A percentile compares a stretch with the other conserved stretches of the same genome.
Conservation (phyloP, 2,329 filamentous ascomycete species). For the Claviceps sp. region DNA sequence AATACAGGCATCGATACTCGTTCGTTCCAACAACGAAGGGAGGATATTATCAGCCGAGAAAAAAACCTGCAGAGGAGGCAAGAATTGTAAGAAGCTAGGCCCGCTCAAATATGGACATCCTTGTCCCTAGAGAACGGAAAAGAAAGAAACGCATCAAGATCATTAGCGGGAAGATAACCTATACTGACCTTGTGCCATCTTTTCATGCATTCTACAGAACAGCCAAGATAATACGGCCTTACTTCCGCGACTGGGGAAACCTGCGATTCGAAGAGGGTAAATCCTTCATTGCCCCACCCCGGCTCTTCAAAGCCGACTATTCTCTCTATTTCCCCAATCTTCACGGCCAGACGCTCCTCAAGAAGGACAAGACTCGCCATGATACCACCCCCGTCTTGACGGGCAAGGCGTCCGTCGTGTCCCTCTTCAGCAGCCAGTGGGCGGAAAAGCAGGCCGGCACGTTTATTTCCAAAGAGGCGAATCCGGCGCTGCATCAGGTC, state of each 20-base stretch:
- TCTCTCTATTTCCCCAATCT: constrained; percentile 93
- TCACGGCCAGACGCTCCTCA: constrained; percentile 60
- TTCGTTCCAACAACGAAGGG: constrained; percentile 51
- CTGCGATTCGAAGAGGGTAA: constrained; percentile 76
- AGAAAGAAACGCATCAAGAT: neutral
- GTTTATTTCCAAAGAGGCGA: constrained; percentile 52
- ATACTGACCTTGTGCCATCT: too few relatives aligned
- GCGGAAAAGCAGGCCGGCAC: constrained; percentile 65
- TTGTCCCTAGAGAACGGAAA: neutral
- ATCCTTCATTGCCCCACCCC: constrained; percentile 72
- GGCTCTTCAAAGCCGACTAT: constrained; percentile 69
- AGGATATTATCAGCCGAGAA: constrained; percentile 75
- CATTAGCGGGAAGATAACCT: too few relatives aligned
- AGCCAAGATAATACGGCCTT: constrained; percentile 67
- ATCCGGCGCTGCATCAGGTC: constrained; percentile 54
- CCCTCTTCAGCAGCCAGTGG: constrained; percentile 73
- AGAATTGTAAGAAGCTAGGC: constrained; percentile 46
- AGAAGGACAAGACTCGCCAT: constrained; percentile 31
- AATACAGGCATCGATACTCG: constrained; percentile 67
- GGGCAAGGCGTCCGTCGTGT: constrained; percentile 65
- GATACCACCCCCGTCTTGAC: constrained; percentile 66
- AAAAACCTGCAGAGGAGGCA: constrained; percentile 68
- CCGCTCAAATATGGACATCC: too few relatives aligned
- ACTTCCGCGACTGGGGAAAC: constrained; percentile 92
- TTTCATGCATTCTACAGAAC: constrained; percentile 33